Evolutionary conservation across 495 filamentous ascomycete genomes (phyloP).

Genomic region (Glutinoglossum americanum): DNA sequence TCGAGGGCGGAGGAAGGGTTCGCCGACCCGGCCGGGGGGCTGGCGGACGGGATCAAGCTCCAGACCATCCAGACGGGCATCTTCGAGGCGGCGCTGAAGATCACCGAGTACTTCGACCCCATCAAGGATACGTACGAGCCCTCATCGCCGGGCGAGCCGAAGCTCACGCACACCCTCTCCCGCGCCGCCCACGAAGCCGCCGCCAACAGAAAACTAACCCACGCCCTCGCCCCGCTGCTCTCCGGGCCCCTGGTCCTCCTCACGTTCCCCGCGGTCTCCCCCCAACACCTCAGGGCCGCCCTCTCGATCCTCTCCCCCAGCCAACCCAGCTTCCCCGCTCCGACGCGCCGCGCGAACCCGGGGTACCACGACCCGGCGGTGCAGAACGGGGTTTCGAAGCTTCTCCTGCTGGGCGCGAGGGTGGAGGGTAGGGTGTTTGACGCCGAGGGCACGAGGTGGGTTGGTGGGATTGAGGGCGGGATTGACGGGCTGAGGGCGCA

Average conservation of each 20-base stretch:
- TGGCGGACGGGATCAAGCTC: conserved; percentile 41
- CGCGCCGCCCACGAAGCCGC: conserved; percentile 40
- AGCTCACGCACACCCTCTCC: conserved; percentile 55
- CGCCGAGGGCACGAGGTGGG: conserved; percentile 53
- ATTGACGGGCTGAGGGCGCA: conserved; percentile 63
- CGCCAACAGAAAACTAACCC: conserved; percentile 24
- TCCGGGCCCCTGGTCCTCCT: conserved; percentile 59
- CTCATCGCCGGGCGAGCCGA: conserved; percentile 20
- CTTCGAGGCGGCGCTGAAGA: conserved; percentile 58
- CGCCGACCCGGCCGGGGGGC: conserved; percentile 19
- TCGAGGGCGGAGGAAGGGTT: conserved; percentile 24
- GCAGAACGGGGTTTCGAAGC: conserved; percentile 64
- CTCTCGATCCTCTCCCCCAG: conserved; percentile 55
- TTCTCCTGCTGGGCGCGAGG: conserved; percentile 66
- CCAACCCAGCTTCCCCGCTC: conserved; percentile 49
- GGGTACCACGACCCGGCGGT: conserved; percentile 57
- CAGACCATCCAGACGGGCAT: conserved; percentile 76
- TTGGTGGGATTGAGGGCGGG: conserved; percentile 65
- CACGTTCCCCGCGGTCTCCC: conserved; percentile 63
- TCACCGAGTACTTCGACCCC: conserved; percentile 73
- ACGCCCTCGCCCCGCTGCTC: conserved; percentile 56
- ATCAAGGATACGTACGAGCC: conserved; percentile 16
- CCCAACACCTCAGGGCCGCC: conserved; percentile 57
- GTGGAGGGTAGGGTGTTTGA: conserved; percentile 72
- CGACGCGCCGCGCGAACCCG: conserved; percentile 48